Base-by-base conservation (phyloP, 345 rosid species). In the Clarkia xantiana region DNA sequence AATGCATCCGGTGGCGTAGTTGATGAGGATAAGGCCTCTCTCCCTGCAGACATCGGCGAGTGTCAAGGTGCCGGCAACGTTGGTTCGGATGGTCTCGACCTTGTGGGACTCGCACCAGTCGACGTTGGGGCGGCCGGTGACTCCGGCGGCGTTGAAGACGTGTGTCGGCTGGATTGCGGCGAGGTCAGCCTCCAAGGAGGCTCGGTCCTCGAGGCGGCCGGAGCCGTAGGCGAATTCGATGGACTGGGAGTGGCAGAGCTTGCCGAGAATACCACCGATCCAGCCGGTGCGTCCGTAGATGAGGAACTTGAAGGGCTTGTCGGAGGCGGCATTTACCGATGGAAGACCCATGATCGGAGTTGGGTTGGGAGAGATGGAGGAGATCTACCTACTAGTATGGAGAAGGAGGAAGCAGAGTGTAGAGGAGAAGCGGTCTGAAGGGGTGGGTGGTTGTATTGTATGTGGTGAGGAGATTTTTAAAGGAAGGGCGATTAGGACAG, bases 51-150 rank as follows among this genome's bases (percentile, higher is more conserved):
- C 71, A 50, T 84, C 96, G 25, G 97, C 97, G 18, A 84, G 74
- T 8, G 97, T 84, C 14, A 88, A 70, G 4, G 97, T 88, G 9
- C 94, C 97, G 34, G 67, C 86, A 34, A 88, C 94, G 62, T 88
- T 88, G 39, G 94, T 71, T 42, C 88, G 68, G 39, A 88, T 81
- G 16, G 97, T 88, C 78, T 88, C 97, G 36, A 81, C 97, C 76
- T 81, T 88, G 45, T 84, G 94, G 25, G 88, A 69, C 53, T 88
- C 97, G 53, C 97, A 88, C 97, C 97, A 88, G 58, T 88, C 97
- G 47, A 84, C 94, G 60, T 84, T 88, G 10, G 97, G 97, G 38
- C 89, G 71, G 5, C 94, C 97, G n/a, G 97, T 88, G 47, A 88
- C 93, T 22, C 97, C 97, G 47, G 88, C 95, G 6, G 97, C 97